Percentiles rank a stretch among this genome's conserved stretches.
Evolutionary conservation across 805 yeast genomes (phyloP).

Genomic region (Tetrapisispora taiwanensis): DNA sequence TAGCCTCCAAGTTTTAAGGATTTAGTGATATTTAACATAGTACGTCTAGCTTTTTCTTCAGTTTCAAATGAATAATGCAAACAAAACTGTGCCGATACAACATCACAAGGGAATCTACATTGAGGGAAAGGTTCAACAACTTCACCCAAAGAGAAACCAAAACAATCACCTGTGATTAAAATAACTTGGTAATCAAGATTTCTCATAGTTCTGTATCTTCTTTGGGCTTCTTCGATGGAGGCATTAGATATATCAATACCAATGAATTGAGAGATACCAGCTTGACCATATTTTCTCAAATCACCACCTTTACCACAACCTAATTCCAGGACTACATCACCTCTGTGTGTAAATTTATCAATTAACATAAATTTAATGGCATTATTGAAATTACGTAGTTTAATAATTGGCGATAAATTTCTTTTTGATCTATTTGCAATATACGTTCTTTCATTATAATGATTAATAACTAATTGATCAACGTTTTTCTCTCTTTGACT

Average conservation of each 20-base stretch:
- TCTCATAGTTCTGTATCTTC: slow-evolving; percentile 52
- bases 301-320: slow-evolving; percentile 99
- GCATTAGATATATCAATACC: slow-evolving; percentile 91
- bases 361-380: slow-evolving; percentile 81
- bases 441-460: slow-evolving; percentile 77
- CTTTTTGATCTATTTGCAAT: slow-evolving; percentile 55
- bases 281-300: slow-evolving; percentile 75
- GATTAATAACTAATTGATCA: slow-evolving; percentile 65
- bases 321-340: slow-evolving; percentile 62
- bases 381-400: slow-evolving; percentile 81
- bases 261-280: slow-evolving; percentile 62
- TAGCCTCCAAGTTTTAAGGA: slow-evolving; percentile 74
- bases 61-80: slow-evolving; percentile 90
- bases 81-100: slow-evolving; percentile 85
- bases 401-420: slow-evolving; percentile 71
- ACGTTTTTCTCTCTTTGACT: slow-evolving; percentile 33
- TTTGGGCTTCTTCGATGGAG: slow-evolving; percentile 74
- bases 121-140: slow-evolving; percentile 61
- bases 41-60: slow-evolving; percentile 64
- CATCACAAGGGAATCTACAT: slow-evolving; percentile 67
- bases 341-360: slow-evolving; percentile 49
- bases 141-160: slow-evolving; percentile 57
- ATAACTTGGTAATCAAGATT: slow-evolving; percentile 64
- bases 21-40: slow-evolving; percentile 65
- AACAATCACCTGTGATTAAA: slow-evolving; percentile 88